Evolutionary conservation across 2,329 filamentous ascomycete genomes (phyloP), one percentile per base, ranked within the genome.

Genomic region (Elsinoe australis): DNA sequence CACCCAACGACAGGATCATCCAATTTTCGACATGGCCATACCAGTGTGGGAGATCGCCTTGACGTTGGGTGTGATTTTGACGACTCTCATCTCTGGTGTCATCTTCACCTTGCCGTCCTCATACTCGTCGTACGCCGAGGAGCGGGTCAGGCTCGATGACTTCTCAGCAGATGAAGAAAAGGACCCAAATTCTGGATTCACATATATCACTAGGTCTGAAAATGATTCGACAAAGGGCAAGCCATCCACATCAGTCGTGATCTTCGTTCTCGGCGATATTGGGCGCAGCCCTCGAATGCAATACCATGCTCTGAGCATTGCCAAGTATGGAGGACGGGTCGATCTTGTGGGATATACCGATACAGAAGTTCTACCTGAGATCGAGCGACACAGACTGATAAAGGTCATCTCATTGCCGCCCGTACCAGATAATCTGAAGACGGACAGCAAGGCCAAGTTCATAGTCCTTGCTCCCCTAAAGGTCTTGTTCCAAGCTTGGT

Each of bases 201-300:
- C 47, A 10, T 59, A 56, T 50, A 42, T 55, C 22, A 52, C 53
- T 24, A 52, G 59, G 42, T 46, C 56, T 41, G 58, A 56, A 5
- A 21, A 59, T 53, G 52, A 53, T 29, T 44, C 39, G 14, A 49
- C 44, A 42, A 46, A 47, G 19, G 52, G 59, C 46, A 64, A 61
- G 42, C 56, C 59, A 29, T 67, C 73, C 50, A 67, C 70, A 28
- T 75, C 73, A 0, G 76, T 90, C 34, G 87, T 95, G 65, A 79
- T 98, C 46, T 75, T 98, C 12, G 92, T 98, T 14, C 76, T 98
- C 21, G 92, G 92, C 35, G 92, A 98, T 61, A 89, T 98, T 63
- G 92, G 92, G 31, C 80, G 89, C 36, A 96, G 90, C 63, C 92
- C 92, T 42, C 87, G 92, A 49, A 98, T 98, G 90, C 89, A 96